A percentile compares a stretch with the other conserved stretches of the same genome.
Conservation (phyloP, 2,329 filamentous ascomycete genomes). For the Tympanopsis confertula region DNA sequence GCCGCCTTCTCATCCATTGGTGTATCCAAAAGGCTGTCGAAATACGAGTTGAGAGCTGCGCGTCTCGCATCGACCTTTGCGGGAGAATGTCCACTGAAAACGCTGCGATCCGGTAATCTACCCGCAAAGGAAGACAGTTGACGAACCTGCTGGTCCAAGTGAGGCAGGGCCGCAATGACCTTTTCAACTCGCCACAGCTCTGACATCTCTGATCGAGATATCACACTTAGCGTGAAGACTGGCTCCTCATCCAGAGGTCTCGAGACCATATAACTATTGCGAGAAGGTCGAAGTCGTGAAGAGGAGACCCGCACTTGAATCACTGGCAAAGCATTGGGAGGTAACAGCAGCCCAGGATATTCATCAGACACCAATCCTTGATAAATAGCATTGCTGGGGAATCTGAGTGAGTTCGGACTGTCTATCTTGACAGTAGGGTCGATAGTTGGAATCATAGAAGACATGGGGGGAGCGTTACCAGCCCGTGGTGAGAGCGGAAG, state of each 20-base stretch:
- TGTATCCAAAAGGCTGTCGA: slow-evolving; percentile 75
- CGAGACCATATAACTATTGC: slow-evolving; percentile 70
- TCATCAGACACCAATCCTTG: slow-evolving; percentile 74
- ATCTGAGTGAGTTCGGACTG: slow-evolving; percentile 22
- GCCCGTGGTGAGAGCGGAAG: not conserved
- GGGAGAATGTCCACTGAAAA: slow-evolving; percentile 88
- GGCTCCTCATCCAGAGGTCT: slow-evolving; percentile 81
- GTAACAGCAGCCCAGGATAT: slow-evolving; percentile 73
- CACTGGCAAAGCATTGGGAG: slow-evolving; percentile 78
- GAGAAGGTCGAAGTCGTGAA: slow-evolving; percentile 84
- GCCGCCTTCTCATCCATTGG: slow-evolving; percentile 68
- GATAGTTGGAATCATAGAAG: slow-evolving; percentile 6
- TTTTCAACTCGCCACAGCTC: slow-evolving; percentile 96
- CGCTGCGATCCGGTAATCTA: slow-evolving; percentile 68
- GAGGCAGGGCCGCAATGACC: slow-evolving; percentile 68
- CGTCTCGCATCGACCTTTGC: slow-evolving; percentile 85
- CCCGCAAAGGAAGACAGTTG: slow-evolving; percentile 61
- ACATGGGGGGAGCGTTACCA: not conserved
- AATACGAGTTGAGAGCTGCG: slow-evolving; percentile 69
- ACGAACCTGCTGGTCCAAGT: slow-evolving; percentile 72
- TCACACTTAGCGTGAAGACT: slow-evolving; percentile 81
- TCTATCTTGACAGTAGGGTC: slow-evolving; percentile 13
- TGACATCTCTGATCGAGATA: slow-evolving; percentile 60
- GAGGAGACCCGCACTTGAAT: slow-evolving; percentile 82
- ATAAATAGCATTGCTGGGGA: slow-evolving; percentile 46